Evolutionary conservation across 192 early-diverging fungal species (phyloP), one percentile per base, ranked within the genome.

Genomic region (Phlyctochytrium arcticum): DNA sequence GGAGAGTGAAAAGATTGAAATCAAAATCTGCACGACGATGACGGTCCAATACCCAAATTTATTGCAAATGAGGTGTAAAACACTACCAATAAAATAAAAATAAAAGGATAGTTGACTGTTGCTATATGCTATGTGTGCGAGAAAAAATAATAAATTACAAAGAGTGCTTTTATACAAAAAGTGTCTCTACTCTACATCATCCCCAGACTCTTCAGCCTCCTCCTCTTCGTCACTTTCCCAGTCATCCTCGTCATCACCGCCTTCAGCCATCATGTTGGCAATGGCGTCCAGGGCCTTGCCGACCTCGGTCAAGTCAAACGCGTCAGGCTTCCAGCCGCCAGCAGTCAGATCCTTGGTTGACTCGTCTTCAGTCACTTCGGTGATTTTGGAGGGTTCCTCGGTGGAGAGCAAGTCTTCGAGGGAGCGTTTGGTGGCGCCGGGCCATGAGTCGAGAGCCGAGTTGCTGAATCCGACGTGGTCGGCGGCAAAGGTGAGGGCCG

Each of bases 381-480:
- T n/a, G n/a, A n/a, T n/a, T n/a, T n/a, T n/a, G n/a, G n/a, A n/a
- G n/a, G n/a, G n/a, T 0, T 44, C 39, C 17, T 48, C 24, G 29
- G 21, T 24, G 24, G 46, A 23, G 60, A 62, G 60, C 31, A 54
- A 37, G 6, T 29, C 49, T 31, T 54, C 62, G 9, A 64, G 29
- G 33, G 32, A 15, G 27, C 39, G 49, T 33, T 51, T 64, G 39
- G 15, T 4, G 5, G 58, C 36, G 26, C 62, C 62, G 47, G 49
- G 49, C 62, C 62, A 64, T 33, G 62, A 64, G 50, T 64, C 62
- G n/a, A 64, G 62, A 15, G 32, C 62, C 24, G 29, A 27, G 50
- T 64, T 64, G 62, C 33, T 54, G 32, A 64, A 42, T 36, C 62
- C 62, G 27, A 64, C 34, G 49, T 64, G 51, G 21, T 64, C 62